Percentiles rank a stretch among this genome's conserved stretches.
Evolutionary conservation across 164 flowering plant genomes (phyloP).

Genomic region (Stephania yunnanensis): DNA sequence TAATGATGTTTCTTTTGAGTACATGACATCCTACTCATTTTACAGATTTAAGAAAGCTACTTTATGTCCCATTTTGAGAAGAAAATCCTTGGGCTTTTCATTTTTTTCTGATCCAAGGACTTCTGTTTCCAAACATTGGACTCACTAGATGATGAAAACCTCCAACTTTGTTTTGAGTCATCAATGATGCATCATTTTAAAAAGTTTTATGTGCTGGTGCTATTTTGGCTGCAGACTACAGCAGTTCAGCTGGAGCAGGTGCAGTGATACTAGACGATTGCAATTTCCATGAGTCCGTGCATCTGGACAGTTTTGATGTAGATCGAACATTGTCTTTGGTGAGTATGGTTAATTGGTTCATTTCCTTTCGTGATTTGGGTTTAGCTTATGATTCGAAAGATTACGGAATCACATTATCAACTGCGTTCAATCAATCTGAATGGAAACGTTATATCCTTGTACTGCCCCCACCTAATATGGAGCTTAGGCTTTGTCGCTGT

Average conservation of each 20-base stretch:
- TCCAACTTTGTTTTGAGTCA: neutral
- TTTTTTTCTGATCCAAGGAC: neutral
- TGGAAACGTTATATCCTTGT: too few species aligned
- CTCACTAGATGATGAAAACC: neutral
- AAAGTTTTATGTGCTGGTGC: neutral
- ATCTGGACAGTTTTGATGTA: conserved; percentile 85
- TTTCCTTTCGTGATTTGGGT: too few species aligned
- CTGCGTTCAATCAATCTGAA: too few species aligned
- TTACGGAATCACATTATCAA: too few species aligned
- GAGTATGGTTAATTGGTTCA: conserved; percentile 16
- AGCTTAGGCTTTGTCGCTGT: conserved; percentile 2
- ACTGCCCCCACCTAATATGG: neutral
- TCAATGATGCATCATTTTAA: neutral
- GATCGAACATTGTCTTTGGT: conserved; percentile 84
- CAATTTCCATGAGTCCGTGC: conserved; percentile 96
- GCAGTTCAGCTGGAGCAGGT: conserved; percentile 76
- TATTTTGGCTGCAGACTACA: conserved; percentile 46
- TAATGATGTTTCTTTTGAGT: conserved; percentile 3
- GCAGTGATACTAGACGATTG: conserved; percentile 88
- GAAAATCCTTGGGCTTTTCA: neutral
- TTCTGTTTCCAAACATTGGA: neutral
- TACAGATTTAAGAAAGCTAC: neutral
- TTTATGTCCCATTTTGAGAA: conserved; percentile 3
- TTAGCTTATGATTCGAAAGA: too few species aligned
- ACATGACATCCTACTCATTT: neutral